Conservation (phyloP, 495 filamentous ascomycete species). For the Penicillium canariense region DNA sequence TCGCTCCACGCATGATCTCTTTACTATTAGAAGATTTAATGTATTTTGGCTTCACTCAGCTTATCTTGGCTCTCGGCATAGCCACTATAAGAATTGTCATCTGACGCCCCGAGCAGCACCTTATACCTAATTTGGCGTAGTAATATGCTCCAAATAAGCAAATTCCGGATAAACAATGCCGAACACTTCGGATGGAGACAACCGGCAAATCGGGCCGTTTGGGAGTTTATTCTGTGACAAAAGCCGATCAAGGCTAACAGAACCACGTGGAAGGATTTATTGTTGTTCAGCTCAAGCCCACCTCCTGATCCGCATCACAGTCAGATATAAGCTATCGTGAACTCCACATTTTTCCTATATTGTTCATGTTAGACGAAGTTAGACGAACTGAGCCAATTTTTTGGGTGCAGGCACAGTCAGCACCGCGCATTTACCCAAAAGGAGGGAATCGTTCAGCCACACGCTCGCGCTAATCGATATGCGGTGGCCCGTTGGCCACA, state of each 20-base stretch:
- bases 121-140: neutral
- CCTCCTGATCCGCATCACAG: neutral
- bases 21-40: no score
- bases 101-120: neutral
- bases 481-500: neutral
- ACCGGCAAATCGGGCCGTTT: neutral
- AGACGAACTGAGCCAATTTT: neutral
- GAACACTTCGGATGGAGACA: neutral
- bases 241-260: neutral
- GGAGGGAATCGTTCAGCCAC: neutral
- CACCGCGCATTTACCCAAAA: neutral
- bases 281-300: neutral
- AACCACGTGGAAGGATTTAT: neutral
- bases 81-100: neutral
- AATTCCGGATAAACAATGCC: neutral
- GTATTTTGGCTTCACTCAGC: neutral
- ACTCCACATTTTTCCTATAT: neutral
- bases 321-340: neutral
- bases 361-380: no score
- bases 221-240: no score
- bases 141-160: neutral
- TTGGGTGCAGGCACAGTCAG: neutral
- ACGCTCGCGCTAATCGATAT: neutral
- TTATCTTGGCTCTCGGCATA: neutral
- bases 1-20: no score